Percentiles rank a stretch among this genome's conserved stretches.
Evolutionary conservation across 768 basidiomycete species (phyloP).

Genomic region (Tylopilus sp.): DNA sequence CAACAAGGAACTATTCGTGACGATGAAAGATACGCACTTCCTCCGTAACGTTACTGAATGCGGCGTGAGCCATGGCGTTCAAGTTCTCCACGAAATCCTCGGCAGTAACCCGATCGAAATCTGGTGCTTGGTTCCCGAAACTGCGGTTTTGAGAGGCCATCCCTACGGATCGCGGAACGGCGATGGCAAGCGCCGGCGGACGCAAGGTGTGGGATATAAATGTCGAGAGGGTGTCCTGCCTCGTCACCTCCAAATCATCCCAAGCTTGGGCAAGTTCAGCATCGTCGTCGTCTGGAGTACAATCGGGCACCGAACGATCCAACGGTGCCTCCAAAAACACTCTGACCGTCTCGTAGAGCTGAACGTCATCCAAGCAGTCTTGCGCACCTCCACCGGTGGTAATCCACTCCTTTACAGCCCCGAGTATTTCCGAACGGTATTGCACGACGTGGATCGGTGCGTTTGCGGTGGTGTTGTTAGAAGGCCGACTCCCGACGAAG

Average conservation of each 20-base stretch:
- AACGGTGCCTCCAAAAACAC: slow-evolving; percentile 56
- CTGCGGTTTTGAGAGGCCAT: slow-evolving; percentile 7
- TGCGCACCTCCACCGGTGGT: slow-evolving; percentile 71
- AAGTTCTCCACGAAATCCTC: slow-evolving; percentile 76
- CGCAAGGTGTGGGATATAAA: slow-evolving; percentile 60
- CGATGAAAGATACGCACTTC: slow-evolving; percentile 48
- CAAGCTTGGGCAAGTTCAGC: slow-evolving; percentile 46
- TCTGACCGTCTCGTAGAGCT: slow-evolving; percentile 56
- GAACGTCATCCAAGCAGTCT: slow-evolving; percentile 69
- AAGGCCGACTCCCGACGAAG: slow-evolving; percentile 52
- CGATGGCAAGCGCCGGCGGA: slow-evolving; percentile 39
- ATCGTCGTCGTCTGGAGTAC: slow-evolving; percentile 34
- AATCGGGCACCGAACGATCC: slow-evolving; percentile 50
- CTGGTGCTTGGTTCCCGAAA: slow-evolving; percentile 48
- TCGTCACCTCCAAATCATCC: slow-evolving; percentile 42
- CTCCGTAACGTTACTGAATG: slow-evolving; percentile 72
- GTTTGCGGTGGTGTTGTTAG: slow-evolving; percentile 39
- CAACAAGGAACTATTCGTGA: slow-evolving; percentile 3
- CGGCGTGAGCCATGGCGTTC: slow-evolving; percentile 72
- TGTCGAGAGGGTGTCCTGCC: slow-evolving; percentile 37
- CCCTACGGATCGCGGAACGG: slow-evolving; percentile 23
- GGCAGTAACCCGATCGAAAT: slow-evolving; percentile 59
- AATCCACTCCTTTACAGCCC: slow-evolving; percentile 70
- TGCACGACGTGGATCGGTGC: slow-evolving; percentile 45
- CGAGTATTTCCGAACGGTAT: slow-evolving; percentile 60